These are phyloP conservation scores for Sutorius australiensis DNA, from an alignment of 768 basidiomycete genomes.

Conservation along the genomic window DNA sequence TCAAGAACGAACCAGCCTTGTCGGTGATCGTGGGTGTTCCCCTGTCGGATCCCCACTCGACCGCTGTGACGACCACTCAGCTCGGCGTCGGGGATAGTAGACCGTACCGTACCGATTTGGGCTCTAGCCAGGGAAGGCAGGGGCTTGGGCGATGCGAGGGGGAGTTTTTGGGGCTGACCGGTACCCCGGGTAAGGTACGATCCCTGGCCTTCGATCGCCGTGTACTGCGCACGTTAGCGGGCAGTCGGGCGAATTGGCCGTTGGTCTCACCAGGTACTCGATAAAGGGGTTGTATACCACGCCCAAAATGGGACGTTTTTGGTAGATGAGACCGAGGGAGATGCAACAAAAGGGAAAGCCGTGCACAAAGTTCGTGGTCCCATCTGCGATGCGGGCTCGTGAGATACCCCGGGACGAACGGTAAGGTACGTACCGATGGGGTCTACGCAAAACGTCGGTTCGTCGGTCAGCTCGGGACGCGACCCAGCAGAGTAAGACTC, in stretches of 20 bases:
- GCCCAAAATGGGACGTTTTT: slow-evolving; percentile 77
- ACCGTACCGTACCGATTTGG: slow-evolving; percentile 48
- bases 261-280: slow-evolving; percentile 58
- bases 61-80: slow-evolving; percentile 38
- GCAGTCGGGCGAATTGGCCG: neutral
- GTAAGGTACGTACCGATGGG: slow-evolving; percentile 65
- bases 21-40: slow-evolving; percentile 45
- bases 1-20: slow-evolving; percentile 66
- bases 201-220: slow-evolving; percentile 74
- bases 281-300: slow-evolving; percentile 94
- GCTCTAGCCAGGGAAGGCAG: slow-evolving; percentile 67
- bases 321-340: slow-evolving; percentile 85
- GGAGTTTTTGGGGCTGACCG: slow-evolving; percentile 52
- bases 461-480: slow-evolving; percentile 69
- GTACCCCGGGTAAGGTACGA: slow-evolving; percentile 62
- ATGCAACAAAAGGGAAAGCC: slow-evolving; percentile 87
- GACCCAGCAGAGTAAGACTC: slow-evolving; percentile 84
- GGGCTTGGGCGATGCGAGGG: slow-evolving; percentile 60
- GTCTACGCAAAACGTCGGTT: slow-evolving; percentile 94
- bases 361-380: slow-evolving; percentile 86
- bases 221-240: slow-evolving; percentile 47
- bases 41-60: slow-evolving; percentile 90
- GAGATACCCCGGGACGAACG: neutral
- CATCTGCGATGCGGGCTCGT: slow-evolving; percentile 44
- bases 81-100: neutral